Evolutionary conservation across 148 eudicot genomes (phyloP), one percentile per base, ranked within the genome.

Genomic region (Spergularia marina): DNA sequence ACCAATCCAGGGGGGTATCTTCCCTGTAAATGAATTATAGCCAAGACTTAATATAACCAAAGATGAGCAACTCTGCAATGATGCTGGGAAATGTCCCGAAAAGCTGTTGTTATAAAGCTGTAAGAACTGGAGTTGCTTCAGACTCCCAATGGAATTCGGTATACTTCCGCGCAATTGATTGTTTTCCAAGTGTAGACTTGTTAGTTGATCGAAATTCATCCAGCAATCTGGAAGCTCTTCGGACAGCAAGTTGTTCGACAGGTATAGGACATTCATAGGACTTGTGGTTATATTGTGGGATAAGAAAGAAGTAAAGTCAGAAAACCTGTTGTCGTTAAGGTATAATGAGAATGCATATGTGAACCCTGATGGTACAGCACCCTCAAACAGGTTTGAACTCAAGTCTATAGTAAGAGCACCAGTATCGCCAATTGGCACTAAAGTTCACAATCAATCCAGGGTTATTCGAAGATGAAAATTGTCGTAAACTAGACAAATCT

Each of bases 201-300:
- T 0, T 23, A 76, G 49, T 47, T 57, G 8, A 56, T 17, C 40
- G 17, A 68, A 58, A 30, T 68, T 53, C 54, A 20, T 62, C 82
- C 82, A 79, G 23, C 72, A 75, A 64, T 74, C 44, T 20, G 78
- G 78, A 68, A 73, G 82, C 30, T 80, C 56, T 40, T 64, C 79
- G 34, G 65, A 74, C 12, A 79, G 52, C 8, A 60, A 18, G 78
- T 79, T 80, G 65, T 70, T 75, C 55, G 79, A 70, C 2, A 79
- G 56, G 57, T 60, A 56, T 4, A 79, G 23, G 18, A 0, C 16
- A 0, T 13, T 8, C 7, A 74, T 1, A 52, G 2, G 0, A 12
- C 12, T 40, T 58, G 8, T 21, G 55, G 77, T 23, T 59, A 1
- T 30, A 30, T 68, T 52, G 0, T 70, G 78, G 53, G 74, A 68